Evolutionary conservation across 371 early-diverging fungal species (phyloP).

Genomic region (Mucor velutinosus): DNA sequence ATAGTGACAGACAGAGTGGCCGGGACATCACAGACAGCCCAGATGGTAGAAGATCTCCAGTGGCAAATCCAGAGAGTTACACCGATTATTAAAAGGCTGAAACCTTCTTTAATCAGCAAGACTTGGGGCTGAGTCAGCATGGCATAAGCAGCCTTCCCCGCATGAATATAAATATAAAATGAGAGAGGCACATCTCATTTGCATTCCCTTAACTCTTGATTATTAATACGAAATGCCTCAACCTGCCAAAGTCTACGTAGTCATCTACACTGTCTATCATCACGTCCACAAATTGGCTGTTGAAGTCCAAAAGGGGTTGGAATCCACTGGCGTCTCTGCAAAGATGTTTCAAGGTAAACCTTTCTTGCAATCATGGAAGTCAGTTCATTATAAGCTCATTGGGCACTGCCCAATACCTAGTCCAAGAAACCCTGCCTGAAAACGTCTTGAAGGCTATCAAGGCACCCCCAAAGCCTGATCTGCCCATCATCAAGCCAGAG

Average conservation of each 20-base stretch:
- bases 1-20: too few relatives aligned
- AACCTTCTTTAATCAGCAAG: too few relatives aligned
- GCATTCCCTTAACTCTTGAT: neutral
- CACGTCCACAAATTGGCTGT: slow-evolving; percentile 76
- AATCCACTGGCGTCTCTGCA: slow-evolving; percentile 59
- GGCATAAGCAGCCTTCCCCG: neutral
- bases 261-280: slow-evolving; percentile 74
- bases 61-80: too few relatives aligned
- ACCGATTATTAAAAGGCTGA: too few relatives aligned
- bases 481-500: slow-evolving; percentile 58
- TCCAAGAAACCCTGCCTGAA: slow-evolving; percentile 65
- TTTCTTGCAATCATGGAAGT: neutral
- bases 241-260: slow-evolving; percentile 55
- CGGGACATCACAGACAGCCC: too few relatives aligned
- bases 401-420: too few relatives aligned
- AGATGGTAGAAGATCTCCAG: too few relatives aligned
- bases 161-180: neutral
- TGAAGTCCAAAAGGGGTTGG: slow-evolving; percentile 65
- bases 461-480: slow-evolving; percentile 58
- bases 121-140: too few relatives aligned
- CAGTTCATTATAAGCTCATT: neutral
- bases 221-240: slow-evolving; percentile 14
- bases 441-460: slow-evolving; percentile 68
- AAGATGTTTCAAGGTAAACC: slow-evolving; percentile 62
- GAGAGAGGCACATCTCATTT: neutral